phyloP scores from a whole-genome alignment of 352 stramenopile species.

The Aphanomyces invadans region DNA sequence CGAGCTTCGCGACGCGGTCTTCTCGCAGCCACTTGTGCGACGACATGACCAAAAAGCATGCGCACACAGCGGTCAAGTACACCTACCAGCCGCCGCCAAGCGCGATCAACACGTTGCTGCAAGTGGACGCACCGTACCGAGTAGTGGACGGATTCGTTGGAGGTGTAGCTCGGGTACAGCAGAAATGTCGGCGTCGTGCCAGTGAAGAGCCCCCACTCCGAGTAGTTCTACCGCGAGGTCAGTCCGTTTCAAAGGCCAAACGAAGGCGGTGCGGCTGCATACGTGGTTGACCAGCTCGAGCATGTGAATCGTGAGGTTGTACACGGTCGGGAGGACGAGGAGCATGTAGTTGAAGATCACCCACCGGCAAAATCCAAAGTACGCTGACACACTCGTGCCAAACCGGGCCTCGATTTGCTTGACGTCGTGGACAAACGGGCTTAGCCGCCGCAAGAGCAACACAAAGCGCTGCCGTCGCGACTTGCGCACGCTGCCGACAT shows the following conservation, averaged over 20 bases:
- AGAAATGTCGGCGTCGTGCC: constrained; percentile 48
- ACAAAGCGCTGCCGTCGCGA: constrained; percentile 33
- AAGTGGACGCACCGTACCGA: constrained; percentile 31
- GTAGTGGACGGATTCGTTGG: constrained; percentile 47
- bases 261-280: too few relatives aligned
- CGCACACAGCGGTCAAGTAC: constrained; percentile 41
- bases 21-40: constrained; percentile 65
- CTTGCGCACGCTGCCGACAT: constrained; percentile 15
- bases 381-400: constrained; percentile 65
- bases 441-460: constrained; percentile 32
- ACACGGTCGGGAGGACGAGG: constrained; percentile 40
- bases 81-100: constrained; percentile 27
- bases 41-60: constrained; percentile 46
- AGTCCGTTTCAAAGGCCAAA: too few relatives aligned
- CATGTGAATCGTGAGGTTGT: constrained; percentile 52
- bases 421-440: constrained; percentile 55
- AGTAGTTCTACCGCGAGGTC: not conserved
- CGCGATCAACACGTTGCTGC: not conserved
- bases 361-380: constrained; percentile 74
- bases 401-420: constrained; percentile 74
- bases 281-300: constrained; percentile 30
- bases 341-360: constrained; percentile 66
- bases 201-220: constrained; percentile 37
- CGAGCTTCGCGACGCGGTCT: constrained; percentile 49
- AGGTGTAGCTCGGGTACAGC: constrained; percentile 47